Evolutionary conservation across 2,329 filamentous ascomycete species (phyloP), one percentile per base, ranked within the genome.

Genomic region (Colletotrichum australisinense): DNA sequence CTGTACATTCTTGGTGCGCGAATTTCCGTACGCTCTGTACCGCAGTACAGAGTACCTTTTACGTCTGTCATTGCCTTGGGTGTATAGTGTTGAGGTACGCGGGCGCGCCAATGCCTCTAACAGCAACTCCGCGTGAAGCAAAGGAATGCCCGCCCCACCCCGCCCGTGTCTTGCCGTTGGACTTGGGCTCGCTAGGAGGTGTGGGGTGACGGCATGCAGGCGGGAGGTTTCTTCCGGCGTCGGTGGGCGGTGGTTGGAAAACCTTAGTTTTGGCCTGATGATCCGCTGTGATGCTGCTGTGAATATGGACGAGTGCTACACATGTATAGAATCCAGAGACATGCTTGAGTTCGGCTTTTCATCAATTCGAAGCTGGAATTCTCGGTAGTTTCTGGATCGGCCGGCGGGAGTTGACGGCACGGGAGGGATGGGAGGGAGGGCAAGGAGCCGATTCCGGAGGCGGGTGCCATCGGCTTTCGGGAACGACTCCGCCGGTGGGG

Each of bases 391-490:
- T 19, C 16, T 16, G 38, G 16, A 22, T 5, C n/a, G 22, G 28
- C n/a, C n/a, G 22, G 19, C 28, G 8, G 30, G 19, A 14, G n/a
- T 3, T 5, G 19, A 35, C 46, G 55, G 26, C 26, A 5, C 14
- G 35, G 64, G n/a, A 14, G 38, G 14, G 38, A 22, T 35, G 11
- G 19, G 26, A 22, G 12, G 63, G 24, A 32, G 24, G 14, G 38
- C 11, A 12, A 35, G 11, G 32, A 5, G 8, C 35, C 64, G 65
- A 59, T 69, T 59, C 64, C 64, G 69, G 58, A 49, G 28, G 58
- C 69, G 69, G 69, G 69, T 72, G 69, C 52, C 69, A 72, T 72
- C 69, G 69, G 69, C 69, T 72, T 64, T 69, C 69, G 69, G 53
- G 9, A 59, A 30, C 16, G 58, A 26, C 66, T 55, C 65, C 65